A percentile compares a stretch with the other conserved stretches of the same genome.
Conservation (phyloP, 2,329 filamentous ascomycete species). For the Neopestalotiopsis clavispora region DNA sequence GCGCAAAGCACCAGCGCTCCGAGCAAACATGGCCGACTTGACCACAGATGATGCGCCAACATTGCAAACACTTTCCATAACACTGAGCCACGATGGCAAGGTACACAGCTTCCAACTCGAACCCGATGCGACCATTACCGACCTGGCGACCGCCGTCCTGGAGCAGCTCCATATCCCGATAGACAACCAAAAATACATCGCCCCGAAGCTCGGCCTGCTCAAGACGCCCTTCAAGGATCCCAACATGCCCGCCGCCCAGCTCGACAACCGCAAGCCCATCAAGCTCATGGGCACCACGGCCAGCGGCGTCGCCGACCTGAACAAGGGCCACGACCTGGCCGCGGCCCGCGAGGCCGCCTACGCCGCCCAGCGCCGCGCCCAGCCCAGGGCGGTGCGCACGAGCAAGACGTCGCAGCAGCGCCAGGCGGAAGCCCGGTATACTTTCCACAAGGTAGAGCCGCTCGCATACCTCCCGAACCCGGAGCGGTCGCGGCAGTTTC, state of each 20-base stretch:
- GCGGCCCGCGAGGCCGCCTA: conserved; percentile 52
- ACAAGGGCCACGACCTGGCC: conserved; percentile 52
- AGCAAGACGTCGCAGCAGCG: conserved; percentile 39
- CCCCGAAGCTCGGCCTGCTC: conserved; percentile 67
- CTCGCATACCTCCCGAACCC: conserved; percentile 80
- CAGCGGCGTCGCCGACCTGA: conserved; percentile 62
- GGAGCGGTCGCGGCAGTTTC: conserved; percentile 70
- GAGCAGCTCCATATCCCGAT: conserved; percentile 61
- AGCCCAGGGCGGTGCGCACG: conserved; percentile 30
- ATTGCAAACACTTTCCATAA: conserved; percentile 44
- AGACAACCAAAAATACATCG: conserved; percentile 71
- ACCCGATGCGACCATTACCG: conserved; percentile 53
- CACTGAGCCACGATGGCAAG: conserved; percentile 51
- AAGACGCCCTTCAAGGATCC: conserved; percentile 69
- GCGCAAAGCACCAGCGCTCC: background rate
- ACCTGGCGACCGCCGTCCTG: conserved; percentile 65
- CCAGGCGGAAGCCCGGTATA: conserved; percentile 71
- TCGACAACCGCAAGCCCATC: conserved; percentile 61
- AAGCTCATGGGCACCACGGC: conserved; percentile 68
- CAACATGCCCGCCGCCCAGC: conserved; percentile 49
- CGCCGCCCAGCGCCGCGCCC: conserved; percentile 34
- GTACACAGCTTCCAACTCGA: conserved; percentile 50
- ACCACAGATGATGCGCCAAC: conserved; percentile 18
- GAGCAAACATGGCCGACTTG: conserved; percentile 25
- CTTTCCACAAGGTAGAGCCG: conserved; percentile 78